Base-by-base conservation (phyloP, 139 green algal species). In the Chlamydomonas applanata region DNA sequence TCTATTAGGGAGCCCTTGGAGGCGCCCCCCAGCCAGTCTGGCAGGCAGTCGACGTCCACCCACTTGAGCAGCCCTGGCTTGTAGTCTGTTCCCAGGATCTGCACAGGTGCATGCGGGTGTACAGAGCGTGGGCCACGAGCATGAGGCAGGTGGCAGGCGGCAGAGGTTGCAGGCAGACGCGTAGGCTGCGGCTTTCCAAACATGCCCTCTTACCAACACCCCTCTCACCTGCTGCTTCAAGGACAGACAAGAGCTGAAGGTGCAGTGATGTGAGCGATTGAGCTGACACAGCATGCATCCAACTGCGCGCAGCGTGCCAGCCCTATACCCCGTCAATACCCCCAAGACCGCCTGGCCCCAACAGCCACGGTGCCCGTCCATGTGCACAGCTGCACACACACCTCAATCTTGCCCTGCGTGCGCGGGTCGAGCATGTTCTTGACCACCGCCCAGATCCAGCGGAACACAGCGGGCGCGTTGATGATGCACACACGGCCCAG, bases 401-500 rank as follows among this genome's bases (percentile, higher is more conserved):
- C 91, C 83, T 95, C 88, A 16, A 97, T 92, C 67, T 97, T 97
- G 34, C 53, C 73, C 49, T 92, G 86, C 5, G 92, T 97, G 73
- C 92, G 79, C 24, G 75, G 25, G 65, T 96, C 90, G 33, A 97
- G 76, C 60, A 94, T 86, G 25, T 83, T 79, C 79, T 94, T 94
- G 3, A 96, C 81, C 29, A 91, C 25, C 4, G 45, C 62, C 80
- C 83, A 97, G 3, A 96, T 75, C 66, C 90, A 78, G 54, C 87
- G 83, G 82, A 97, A 96, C 36, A 89, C 79, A 54, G 67, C 53
- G 20, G 90, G 90, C 5, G 90, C 91, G 83, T 97, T 97, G 78
- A 97, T 91, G 77, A 97, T 95, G 76, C 88, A 89, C 29, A 90
- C 93, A 62, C 86, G 80, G n/a, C 82, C 88, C 80, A 96, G 78